Evolutionary conservation across 805 yeast genomes (phyloP).

Genomic region (Lachancea sp.): DNA sequence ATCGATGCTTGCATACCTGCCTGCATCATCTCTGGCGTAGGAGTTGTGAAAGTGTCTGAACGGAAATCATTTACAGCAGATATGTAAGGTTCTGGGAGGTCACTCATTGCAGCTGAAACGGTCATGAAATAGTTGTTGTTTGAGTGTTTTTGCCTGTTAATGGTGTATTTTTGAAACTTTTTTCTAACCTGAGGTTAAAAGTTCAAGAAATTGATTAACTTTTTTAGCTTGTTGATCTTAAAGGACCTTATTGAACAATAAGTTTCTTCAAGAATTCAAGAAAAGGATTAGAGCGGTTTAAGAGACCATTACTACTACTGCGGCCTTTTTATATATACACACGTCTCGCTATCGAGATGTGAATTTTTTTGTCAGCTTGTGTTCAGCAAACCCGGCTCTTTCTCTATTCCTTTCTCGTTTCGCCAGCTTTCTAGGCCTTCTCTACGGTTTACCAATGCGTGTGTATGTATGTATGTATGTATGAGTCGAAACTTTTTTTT

Average conservation of each 20-base stretch:
- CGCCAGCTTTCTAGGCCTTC: no score
- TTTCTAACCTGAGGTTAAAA: not conserved
- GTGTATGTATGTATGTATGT: not conserved
- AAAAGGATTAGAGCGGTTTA: no score
- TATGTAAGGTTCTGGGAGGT: slow-evolving; percentile 16
- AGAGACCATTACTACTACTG: not conserved
- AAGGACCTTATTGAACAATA: no score
- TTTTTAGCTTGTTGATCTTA: no score
- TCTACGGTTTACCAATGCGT: no score
- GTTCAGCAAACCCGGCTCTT: no score
- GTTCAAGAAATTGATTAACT: no score
- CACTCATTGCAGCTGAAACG: slow-evolving; percentile 1
- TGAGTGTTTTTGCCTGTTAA: not conserved
- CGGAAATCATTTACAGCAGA: slow-evolving; percentile 45
- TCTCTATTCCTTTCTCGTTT: no score
- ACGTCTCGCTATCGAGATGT: not conserved
- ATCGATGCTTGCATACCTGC: slow-evolving; percentile 51
- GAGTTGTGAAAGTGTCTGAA: slow-evolving; percentile 88
- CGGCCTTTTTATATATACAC: not conserved
- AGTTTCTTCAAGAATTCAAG: no score
- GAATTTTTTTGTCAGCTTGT: no score
- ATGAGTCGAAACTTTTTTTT: slow-evolving; percentile 4
- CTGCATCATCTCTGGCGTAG: slow-evolving; percentile 64
- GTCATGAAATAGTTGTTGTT: not conserved
- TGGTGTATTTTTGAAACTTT: no score